These are phyloP conservation scores for Polyporus arcularius DNA, from an alignment of 768 basidiomycete genomes.

Conservation along the genomic window DNA sequence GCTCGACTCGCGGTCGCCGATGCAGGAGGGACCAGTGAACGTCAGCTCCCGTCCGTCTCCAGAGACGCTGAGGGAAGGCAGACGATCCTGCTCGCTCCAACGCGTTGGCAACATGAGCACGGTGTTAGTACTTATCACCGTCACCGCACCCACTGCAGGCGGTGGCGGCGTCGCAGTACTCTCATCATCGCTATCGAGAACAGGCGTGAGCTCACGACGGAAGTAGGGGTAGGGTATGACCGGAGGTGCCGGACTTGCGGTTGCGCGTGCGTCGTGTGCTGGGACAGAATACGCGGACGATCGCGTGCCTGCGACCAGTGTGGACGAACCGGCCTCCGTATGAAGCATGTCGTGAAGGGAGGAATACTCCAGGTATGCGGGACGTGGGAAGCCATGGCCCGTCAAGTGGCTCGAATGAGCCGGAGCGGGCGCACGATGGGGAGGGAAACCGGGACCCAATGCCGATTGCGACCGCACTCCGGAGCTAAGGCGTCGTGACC, in stretches of 20 bases:
- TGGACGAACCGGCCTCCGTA: constrained; percentile 46
- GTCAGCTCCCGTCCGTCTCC: constrained; percentile 73
- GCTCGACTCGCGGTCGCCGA: constrained; percentile 72
- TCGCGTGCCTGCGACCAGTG: constrained; percentile 26
- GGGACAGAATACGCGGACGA: constrained; percentile 3
- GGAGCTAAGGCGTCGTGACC: constrained; percentile 49
- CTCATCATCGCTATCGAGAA: constrained; percentile 70
- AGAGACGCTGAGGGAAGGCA: constrained; percentile 59
- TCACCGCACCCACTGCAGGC: constrained; percentile 14
- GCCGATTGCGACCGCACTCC: constrained; percentile 23
- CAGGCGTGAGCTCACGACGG: constrained; percentile 28
- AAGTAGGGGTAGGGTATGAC: constrained; percentile 27
- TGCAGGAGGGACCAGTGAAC: constrained; percentile 56
- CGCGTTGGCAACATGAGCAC: constrained; percentile 68
- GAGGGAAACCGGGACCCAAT: constrained; percentile 10
- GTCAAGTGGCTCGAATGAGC: constrained; percentile 16
- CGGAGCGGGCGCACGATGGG: constrained; percentile 8
- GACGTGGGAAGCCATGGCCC: constrained; percentile 54
- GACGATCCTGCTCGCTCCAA: constrained; percentile 74
- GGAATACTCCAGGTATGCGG: constrained; percentile 76
- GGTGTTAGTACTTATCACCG: constrained; percentile 23
- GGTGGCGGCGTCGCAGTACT: constrained; percentile 45
- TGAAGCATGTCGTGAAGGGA: constrained; percentile 70
- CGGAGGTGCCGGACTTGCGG: constrained; percentile 17
- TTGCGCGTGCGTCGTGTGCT: constrained; percentile 12